phyloP scores from a whole-genome alignment of 192 early-diverging fungal species.

The Rhizophagus clarus region DNA sequence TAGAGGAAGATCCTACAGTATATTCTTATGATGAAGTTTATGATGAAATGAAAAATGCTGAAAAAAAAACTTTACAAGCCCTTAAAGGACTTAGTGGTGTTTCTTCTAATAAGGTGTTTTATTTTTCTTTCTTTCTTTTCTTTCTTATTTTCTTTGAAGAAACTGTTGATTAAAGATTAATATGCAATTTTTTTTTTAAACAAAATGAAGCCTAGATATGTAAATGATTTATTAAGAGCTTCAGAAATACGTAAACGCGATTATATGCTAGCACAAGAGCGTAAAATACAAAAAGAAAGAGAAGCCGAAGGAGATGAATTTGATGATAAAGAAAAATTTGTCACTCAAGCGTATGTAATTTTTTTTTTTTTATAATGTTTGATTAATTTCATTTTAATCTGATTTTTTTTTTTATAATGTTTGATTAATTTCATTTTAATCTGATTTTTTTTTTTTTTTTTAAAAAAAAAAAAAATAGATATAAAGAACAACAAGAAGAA shows the following conservation, averaged over 20 bases:
- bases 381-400: background rate
- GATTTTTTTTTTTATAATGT: background rate
- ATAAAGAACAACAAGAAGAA: conserved; percentile 60
- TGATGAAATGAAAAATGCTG: conserved; percentile 63
- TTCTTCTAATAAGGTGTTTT: conserved; percentile 42
- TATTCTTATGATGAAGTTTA: conserved; percentile 78
- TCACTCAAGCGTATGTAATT: conserved; percentile 65
- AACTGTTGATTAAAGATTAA: too few relatives aligned
- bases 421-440: background rate
- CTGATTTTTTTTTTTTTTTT: background rate
- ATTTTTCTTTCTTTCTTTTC: background rate
- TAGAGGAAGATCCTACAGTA: conserved; percentile 65
- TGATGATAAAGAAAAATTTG: conserved; percentile 72
- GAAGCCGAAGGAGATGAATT: conserved; percentile 69
- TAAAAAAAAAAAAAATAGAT: conserved; percentile 34
- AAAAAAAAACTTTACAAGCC: conserved; percentile 44
- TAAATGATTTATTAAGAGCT: conserved; percentile 59
- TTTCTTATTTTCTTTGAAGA: background rate
- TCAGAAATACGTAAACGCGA: conserved; percentile 69
- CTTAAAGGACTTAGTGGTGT: conserved; percentile 37
- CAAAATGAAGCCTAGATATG: conserved; percentile 66
- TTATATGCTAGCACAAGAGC: conserved; percentile 61
- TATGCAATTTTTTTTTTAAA: background rate
- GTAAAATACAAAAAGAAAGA: conserved; percentile 66
- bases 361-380: background rate